Evolutionary conservation across 192 early-diverging fungal species (phyloP), one percentile per base, ranked within the genome.

Genomic region (Oehlia diaphana): DNA sequence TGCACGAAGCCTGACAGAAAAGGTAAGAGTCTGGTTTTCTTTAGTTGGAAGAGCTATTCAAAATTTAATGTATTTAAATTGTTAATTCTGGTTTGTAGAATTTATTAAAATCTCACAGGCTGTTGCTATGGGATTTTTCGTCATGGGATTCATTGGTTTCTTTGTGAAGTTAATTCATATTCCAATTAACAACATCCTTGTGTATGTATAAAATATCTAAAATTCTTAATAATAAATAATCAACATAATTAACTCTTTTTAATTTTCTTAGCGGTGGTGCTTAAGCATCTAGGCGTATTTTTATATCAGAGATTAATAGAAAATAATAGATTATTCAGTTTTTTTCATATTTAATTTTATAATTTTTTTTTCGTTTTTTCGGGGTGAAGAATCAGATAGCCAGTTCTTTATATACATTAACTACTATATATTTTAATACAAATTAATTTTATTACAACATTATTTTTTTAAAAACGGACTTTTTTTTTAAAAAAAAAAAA

Each of bases 141-240:
- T 96, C 53, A 96, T 99, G 91, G 97, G 97, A 81, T 95, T 95
- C 84, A 94, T 99, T 83, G 97, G 97, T 39, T 99, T 96, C 83
- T 93, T 99, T 87, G 95, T 98, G 83, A 99, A 99, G 90, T 90
- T 99, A 82, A 96, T 99, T 78, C 98, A 99, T 87, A 99, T 99
- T 87, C 98, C 98, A 75, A 99, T 99, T 91, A 99, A 98, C 93
- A 98, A 98, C 91, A 98, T 99, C 84, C 95, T 99, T 82, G 98
- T 99, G 85, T 86, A 84, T 77, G 85, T 84, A 70, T 71, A 21
- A 72, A 28, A 9, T 74, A 6, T 47, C 26, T 72, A 58, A 58
- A 14, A 58, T 58, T 58, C 50, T 5, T 58, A 1, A 16, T 53
- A 44, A 14, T 53, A 16, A n/a, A 53, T 3, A 16, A 2, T 53